These are phyloP conservation scores for Citrus unshiu DNA, from an alignment of 345 rosid genomes.

Conservation along the genomic window DNA sequence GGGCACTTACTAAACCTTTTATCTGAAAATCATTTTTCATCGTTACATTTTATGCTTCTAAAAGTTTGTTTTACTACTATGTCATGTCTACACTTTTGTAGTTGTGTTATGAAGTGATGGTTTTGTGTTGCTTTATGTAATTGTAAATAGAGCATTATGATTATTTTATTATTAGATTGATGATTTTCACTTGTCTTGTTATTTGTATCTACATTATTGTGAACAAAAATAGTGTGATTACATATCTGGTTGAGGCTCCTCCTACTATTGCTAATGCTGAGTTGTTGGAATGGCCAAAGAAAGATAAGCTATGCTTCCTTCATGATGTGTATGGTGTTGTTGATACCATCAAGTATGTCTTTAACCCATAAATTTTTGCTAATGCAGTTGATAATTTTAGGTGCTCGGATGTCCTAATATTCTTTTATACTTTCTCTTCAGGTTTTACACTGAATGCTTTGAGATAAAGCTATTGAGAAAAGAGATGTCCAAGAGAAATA, in stretches of 20 bases:
- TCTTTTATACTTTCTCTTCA: slow-evolving; percentile 9
- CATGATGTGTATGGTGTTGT: slow-evolving; percentile 57
- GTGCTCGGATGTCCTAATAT: slow-evolving; percentile 27
- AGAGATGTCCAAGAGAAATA: slow-evolving; percentile 89
- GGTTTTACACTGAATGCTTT: slow-evolving; percentile 86
- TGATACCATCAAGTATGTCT: slow-evolving; percentile 66
- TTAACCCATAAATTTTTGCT: neutral
- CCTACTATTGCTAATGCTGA: slow-evolving; percentile 42
- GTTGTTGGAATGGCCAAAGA: slow-evolving; percentile 79
- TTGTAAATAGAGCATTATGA: too few relatives aligned
- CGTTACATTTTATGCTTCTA: too few relatives aligned
- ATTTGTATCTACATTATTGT: too few relatives aligned
- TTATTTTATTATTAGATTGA: too few relatives aligned
- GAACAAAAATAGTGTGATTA: neutral
- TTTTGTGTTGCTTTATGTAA: too few relatives aligned
- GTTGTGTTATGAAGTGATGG: too few relatives aligned
- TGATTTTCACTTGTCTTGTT: too few relatives aligned
- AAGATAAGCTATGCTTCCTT: slow-evolving; percentile 47
- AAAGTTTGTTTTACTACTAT: too few relatives aligned
- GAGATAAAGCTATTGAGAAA: slow-evolving; percentile 86
- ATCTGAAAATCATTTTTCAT: too few relatives aligned
- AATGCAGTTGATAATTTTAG: neutral
- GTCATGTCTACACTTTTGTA: too few relatives aligned
- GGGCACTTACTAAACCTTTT: too few relatives aligned
- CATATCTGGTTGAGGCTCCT: slow-evolving; percentile 43